Base-by-base conservation (phyloP, 768 basidiomycete genomes). In the Hericium rajendrae region DNA sequence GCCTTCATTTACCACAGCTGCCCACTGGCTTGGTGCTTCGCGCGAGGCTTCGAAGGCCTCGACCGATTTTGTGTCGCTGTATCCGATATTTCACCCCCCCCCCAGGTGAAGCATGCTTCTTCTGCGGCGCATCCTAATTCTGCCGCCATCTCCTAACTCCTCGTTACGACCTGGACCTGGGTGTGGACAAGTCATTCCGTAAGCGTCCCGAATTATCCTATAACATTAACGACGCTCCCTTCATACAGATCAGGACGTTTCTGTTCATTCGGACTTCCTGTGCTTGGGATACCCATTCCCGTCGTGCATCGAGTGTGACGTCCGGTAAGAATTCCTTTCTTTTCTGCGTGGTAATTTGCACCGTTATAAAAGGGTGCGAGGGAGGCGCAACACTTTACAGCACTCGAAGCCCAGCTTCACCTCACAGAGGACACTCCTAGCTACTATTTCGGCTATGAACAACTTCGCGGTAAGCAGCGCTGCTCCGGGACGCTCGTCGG, bases 401-500 rank as follows among this genome's bases (percentile, higher is more conserved):
- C 24, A 20, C 49, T 46, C 43, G 43, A 16, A 26, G 49, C 20
- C 22, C 49, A 20, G 10, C 22, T 22, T 49, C 55, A 43, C 51
- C 39, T 32, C 40, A 38, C 18, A 28, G 48, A 50, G 38, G 60
- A 63, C 41, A 22, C 32, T 38, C 51, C 49, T n/a, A 22, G 66
- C 77, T 68, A 67, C 71, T 83, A 79, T 83, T 82, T 80, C 79
- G 83, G 78, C 81, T 84, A 86, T 86, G 85, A 87, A 63, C 38
- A 53, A 52, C 40, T 54, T 43, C 41, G 20, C 54, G 22, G 54
- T 54, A 37, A 41, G 54, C 18, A 4, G 18, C 54, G 24, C 51
- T 20, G 13, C 54, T 54, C 52, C 46, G 63, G 66, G 62, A 61
- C 86, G 75, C 76, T 74, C 59, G 83, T 79, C 69, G 79, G 3